phyloP scores from a whole-genome alignment of 495 filamentous ascomycete species.

The Tuber calosporum region DNA sequence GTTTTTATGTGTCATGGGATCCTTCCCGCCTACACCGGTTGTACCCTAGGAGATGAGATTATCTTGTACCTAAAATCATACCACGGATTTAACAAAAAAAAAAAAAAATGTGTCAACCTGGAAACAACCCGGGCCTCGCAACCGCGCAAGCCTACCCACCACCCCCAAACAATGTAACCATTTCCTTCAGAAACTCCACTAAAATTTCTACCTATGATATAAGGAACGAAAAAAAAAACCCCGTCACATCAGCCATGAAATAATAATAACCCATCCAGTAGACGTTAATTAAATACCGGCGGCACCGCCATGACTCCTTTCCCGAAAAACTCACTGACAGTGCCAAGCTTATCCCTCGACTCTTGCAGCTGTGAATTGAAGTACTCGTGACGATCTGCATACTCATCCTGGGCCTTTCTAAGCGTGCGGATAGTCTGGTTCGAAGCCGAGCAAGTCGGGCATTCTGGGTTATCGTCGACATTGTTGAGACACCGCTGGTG shows the following conservation, averaged over 20 bases:
- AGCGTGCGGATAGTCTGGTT: slow-evolving; percentile 74
- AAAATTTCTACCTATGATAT: slow-evolving; percentile 2
- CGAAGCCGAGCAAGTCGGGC: slow-evolving; percentile 69
- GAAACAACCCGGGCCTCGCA: not conserved
- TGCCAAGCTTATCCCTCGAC: slow-evolving; percentile 75
- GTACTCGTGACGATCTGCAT: slow-evolving; percentile 79
- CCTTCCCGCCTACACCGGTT: too few species aligned
- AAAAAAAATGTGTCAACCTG: not conserved
- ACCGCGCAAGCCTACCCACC: not conserved
- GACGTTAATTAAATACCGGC: slow-evolving; percentile 7
- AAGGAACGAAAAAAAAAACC: not conserved
- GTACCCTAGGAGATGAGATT: too few species aligned
- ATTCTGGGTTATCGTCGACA: slow-evolving; percentile 63
- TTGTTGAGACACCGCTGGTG: slow-evolving; percentile 60
- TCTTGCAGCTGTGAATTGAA: slow-evolving; percentile 74
- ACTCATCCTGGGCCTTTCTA: slow-evolving; percentile 66
- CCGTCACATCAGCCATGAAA: not conserved
- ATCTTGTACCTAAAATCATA: too few species aligned
- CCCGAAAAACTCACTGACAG: slow-evolving; percentile 89
- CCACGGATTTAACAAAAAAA: too few species aligned
- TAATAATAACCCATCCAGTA: not conserved
- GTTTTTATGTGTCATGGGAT: too few species aligned
- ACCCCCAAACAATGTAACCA: not conserved
- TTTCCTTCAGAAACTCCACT: not conserved
- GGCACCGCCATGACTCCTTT: slow-evolving; percentile 68